Conservation (phyloP, 495 filamentous ascomycete genomes). For the Hypoxylon crocopeplum region DNA sequence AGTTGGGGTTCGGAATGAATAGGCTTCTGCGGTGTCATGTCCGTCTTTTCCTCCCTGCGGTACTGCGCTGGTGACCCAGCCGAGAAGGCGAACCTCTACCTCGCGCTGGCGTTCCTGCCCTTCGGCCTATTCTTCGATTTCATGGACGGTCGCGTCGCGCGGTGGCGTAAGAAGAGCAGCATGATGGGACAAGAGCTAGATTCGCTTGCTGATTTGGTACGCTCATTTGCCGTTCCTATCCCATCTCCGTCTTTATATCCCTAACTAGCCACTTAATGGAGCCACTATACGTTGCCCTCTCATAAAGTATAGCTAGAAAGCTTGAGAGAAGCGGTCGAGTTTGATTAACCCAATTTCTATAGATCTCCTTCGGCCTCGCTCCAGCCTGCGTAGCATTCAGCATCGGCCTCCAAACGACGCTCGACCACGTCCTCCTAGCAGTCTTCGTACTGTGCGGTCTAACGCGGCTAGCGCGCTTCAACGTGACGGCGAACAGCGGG, state of each 20-base stretch:
- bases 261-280: too few species aligned
- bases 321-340: too few species aligned
- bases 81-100: conserved; percentile 71
- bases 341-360: too few species aligned
- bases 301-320: too few species aligned
- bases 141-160: conserved; percentile 94
- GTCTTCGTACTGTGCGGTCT: conserved; percentile 96
- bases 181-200: conserved; percentile 98
- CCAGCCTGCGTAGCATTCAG: conserved; percentile 88
- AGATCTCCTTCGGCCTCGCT: conserved; percentile 96
- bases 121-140: conserved; percentile 98
- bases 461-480: conserved; percentile 93
- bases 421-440: conserved; percentile 84
- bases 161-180: conserved; percentile 94
- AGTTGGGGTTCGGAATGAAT: not conserved
- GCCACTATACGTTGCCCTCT: too few species aligned
- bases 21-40: conserved; percentile 89
- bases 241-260: too few species aligned
- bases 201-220: conserved; percentile 94
- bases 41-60: conserved; percentile 92
- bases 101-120: conserved; percentile 86
- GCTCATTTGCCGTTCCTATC: conserved; percentile 17
- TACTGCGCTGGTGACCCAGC: conserved; percentile 83
- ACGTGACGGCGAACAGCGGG: conserved; percentile 80
- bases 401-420: conserved; percentile 82